Percentiles rank a stretch among this genome's conserved stretches.
Evolutionary conservation across 1,284 basidiomycete genomes (phyloP).

Genomic region (Boletus mariae): DNA sequence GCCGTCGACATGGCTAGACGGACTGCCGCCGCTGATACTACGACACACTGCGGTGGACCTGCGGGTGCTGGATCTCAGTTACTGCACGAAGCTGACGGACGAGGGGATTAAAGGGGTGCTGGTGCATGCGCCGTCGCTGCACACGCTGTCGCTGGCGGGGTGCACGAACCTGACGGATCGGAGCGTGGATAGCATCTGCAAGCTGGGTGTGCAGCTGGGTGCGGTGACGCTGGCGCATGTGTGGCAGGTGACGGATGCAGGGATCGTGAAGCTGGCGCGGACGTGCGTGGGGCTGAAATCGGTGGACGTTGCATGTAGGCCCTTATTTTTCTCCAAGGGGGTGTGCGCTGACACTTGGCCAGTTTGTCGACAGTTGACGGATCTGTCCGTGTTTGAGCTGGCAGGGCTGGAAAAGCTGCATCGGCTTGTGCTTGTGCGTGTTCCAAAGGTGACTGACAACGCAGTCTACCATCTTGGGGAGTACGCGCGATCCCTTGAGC

Average conservation of each 20-base stretch:
- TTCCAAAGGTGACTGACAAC: slow-evolving; percentile 64
- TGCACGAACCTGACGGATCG: slow-evolving; percentile 80
- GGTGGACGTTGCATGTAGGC: slow-evolving; percentile 81
- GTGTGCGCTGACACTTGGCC: slow-evolving; percentile 13
- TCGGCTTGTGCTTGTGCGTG: slow-evolving; percentile 78
- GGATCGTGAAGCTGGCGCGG: slow-evolving; percentile 68
- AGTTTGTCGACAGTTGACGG: slow-evolving; percentile 83
- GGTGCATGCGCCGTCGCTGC: slow-evolving; percentile 74
- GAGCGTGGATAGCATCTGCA: slow-evolving; percentile 65
- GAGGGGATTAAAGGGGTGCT: slow-evolving; percentile 77
- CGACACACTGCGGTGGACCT: slow-evolving; percentile 67
- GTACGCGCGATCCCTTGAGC: slow-evolving; percentile 67
- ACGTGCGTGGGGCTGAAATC: slow-evolving; percentile 75
- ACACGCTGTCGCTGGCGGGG: slow-evolving; percentile 77
- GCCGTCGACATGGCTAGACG: slow-evolving; percentile 55
- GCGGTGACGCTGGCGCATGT: slow-evolving; percentile 82
- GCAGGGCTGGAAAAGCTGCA: slow-evolving; percentile 71
- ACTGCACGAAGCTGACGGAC: slow-evolving; percentile 73
- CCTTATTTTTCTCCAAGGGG: slow-evolving; percentile 7
- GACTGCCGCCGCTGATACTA: slow-evolving; percentile 56
- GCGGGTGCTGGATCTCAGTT: slow-evolving; percentile 74
- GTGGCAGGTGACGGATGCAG: slow-evolving; percentile 75
- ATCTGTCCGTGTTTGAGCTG: slow-evolving; percentile 81
- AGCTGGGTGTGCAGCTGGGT: slow-evolving; percentile 76
- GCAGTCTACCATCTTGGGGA: slow-evolving; percentile 64